Conservation (phyloP, 768 basidiomycete genomes). For the Amanita polypyramis region DNA sequence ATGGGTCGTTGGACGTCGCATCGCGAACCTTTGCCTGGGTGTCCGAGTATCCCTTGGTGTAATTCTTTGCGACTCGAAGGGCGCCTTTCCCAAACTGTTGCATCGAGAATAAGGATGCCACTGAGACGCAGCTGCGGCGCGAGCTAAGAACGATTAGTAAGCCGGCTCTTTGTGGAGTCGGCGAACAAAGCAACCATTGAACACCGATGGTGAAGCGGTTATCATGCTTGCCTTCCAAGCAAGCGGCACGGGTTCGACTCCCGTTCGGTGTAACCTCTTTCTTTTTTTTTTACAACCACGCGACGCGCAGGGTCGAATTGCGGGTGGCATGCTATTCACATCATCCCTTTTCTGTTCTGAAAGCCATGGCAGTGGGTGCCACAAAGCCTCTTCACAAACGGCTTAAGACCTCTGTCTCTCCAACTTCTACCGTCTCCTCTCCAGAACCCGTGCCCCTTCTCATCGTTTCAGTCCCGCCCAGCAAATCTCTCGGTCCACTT, state of each 20-base stretch:
- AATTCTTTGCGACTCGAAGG: slow-evolving; percentile 86
- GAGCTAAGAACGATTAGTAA: not conserved
- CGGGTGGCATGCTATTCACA: slow-evolving; percentile 2
- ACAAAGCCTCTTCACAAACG: slow-evolving; percentile 6
- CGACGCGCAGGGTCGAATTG: not conserved
- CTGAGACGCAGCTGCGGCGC: slow-evolving; percentile 9
- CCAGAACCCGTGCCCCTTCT: not conserved
- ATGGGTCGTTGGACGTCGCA: slow-evolving; percentile 95
- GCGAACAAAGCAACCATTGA: too few relatives aligned
- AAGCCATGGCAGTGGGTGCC: slow-evolving; percentile 3
- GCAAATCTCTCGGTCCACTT: not conserved
- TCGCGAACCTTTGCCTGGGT: slow-evolving; percentile 92
- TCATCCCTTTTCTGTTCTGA: not conserved
- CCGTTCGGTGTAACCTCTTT: not conserved
- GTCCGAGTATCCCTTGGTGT: slow-evolving; percentile 94
- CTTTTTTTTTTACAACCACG: not conserved
- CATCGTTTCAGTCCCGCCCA: not conserved
- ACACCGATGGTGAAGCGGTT: slow-evolving; percentile 77
- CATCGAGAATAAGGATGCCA: slow-evolving; percentile 22
- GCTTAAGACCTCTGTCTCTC: slow-evolving; percentile 1
- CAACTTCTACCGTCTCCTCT: not conserved
- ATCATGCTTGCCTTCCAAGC: slow-evolving; percentile 85
- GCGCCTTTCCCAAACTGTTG: slow-evolving; percentile 81
- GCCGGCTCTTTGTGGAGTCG: not conserved
- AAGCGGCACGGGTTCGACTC: slow-evolving; percentile 9